Conservation (phyloP, 2,329 filamentous ascomycete genomes). For the Hypomyces perniciosus region DNA sequence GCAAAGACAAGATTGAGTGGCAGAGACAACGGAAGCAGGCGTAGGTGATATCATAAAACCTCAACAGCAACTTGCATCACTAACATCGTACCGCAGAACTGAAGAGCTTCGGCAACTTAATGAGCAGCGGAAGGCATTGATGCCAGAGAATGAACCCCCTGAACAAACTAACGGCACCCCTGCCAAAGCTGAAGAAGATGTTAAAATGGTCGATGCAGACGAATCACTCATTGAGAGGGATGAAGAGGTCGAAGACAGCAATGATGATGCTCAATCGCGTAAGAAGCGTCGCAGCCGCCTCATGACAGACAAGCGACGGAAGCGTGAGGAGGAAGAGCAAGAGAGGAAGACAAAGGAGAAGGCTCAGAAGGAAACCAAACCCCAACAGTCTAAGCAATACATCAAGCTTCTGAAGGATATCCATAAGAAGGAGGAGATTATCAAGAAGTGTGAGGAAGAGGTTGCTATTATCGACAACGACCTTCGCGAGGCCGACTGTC, state of each 20-base stretch:
- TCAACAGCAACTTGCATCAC: not conserved
- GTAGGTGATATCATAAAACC: conserved; percentile 37
- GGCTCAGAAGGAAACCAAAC: conserved; percentile 61
- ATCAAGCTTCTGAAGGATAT: conserved; percentile 83
- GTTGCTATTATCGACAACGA: conserved; percentile 86
- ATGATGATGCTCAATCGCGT: conserved; percentile 56
- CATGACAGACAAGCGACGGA: conserved; percentile 60
- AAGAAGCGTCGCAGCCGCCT: conserved; percentile 54
- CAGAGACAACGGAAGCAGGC: conserved; percentile 69
- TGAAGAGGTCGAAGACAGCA: conserved; percentile 60
- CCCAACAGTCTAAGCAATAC: conserved; percentile 82
- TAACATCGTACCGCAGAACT: conserved; percentile 38
- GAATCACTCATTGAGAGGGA: conserved; percentile 51
- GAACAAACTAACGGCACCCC: conserved; percentile 48
- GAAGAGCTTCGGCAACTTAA: conserved; percentile 67
- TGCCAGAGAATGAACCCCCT: conserved; percentile 65
- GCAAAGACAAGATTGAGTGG: conserved; percentile 92
- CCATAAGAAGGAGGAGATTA: conserved; percentile 73
- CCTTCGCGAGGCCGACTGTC: conserved; percentile 87
- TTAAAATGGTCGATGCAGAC: conserved; percentile 58
- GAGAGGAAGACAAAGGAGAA: conserved; percentile 68
- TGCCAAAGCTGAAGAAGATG: conserved; percentile 47
- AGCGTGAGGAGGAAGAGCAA: conserved; percentile 67
- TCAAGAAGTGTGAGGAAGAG: conserved; percentile 77
- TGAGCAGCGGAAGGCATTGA: conserved; percentile 64